These are phyloP conservation scores for Gymnopus androsaceus DNA, from an alignment of 1,284 basidiomycete species.

Conservation along the genomic window DNA sequence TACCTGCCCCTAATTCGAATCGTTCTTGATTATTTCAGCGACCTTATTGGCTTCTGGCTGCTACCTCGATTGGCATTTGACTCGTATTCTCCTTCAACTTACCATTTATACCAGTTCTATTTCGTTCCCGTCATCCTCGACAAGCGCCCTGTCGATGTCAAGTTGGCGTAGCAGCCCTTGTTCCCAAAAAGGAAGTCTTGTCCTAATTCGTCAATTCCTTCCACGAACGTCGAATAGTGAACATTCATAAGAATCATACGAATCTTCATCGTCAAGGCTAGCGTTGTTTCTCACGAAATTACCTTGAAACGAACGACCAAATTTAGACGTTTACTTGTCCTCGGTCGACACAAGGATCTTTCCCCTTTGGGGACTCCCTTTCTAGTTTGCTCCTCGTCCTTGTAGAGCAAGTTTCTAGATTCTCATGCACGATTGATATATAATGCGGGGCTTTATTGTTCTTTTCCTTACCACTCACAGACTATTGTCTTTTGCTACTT, in stretches of 20 bases:
- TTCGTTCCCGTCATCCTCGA: neutral
- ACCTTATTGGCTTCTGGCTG: too few relatives aligned
- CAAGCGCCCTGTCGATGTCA: too few relatives aligned
- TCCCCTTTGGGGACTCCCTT: conserved; percentile 11
- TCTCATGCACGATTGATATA: conserved; percentile 6
- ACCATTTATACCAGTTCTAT: neutral
- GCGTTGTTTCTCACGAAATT: neutral
- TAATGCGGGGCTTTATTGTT: conserved; percentile 9
- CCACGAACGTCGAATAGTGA: neutral
- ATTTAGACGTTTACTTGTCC: conserved; percentile 6
- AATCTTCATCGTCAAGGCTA: neutral
- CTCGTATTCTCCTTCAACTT: neutral
- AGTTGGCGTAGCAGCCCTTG: too few relatives aligned
- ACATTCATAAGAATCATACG: neutral
- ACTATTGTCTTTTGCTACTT: conserved; percentile 9
- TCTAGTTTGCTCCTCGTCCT: conserved; percentile 1
- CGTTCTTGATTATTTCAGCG: too few relatives aligned
- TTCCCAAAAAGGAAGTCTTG: conserved; percentile 7
- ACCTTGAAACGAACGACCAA: neutral
- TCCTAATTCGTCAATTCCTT: neutral
- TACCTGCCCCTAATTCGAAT: too few relatives aligned
- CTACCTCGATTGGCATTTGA: too few relatives aligned
- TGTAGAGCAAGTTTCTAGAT: neutral
- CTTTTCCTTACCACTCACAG: neutral
- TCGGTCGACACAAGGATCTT: neutral